These are phyloP conservation scores for Boletus pseudopeckii DNA, from an alignment of 768 basidiomycete species.

Conservation along the genomic window DNA sequence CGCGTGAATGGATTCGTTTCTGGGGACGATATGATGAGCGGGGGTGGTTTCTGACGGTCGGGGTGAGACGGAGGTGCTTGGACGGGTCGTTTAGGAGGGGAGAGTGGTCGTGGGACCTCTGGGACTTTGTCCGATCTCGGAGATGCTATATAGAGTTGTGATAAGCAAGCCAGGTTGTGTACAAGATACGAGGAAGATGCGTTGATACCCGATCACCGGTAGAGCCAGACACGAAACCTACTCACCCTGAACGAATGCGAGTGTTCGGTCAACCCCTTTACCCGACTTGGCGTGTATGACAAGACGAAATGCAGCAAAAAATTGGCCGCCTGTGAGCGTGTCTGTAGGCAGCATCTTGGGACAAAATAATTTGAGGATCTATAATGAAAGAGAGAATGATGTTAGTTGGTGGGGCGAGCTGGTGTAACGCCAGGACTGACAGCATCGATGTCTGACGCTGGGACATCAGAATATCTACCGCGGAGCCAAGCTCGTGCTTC, in stretches of 20 bases:
- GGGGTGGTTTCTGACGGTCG: slow-evolving; percentile 23
- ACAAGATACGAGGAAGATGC: background rate
- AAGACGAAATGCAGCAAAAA: slow-evolving; percentile 71
- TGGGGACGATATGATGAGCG: slow-evolving; percentile 16
- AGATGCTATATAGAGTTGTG: slow-evolving; percentile 16
- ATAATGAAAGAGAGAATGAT: background rate
- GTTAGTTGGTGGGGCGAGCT: background rate
- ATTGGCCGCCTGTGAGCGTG: slow-evolving; percentile 62
- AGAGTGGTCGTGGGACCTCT: slow-evolving; percentile 10
- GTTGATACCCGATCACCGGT: background rate
- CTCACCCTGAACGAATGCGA: slow-evolving; percentile 78
- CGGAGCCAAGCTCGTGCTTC: slow-evolving; percentile 75
- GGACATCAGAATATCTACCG: slow-evolving; percentile 60
- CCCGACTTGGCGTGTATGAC: slow-evolving; percentile 61
- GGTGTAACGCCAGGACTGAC: slow-evolving; percentile 36
- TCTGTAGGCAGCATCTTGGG: slow-evolving; percentile 53
- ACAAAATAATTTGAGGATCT: slow-evolving; percentile 68
- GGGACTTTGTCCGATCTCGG: slow-evolving; percentile 3
- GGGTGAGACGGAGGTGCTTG: slow-evolving; percentile 29
- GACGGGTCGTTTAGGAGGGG: slow-evolving; percentile 23
- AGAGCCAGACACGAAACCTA: background rate
- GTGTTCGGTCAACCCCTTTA: slow-evolving; percentile 55
- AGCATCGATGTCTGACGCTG: slow-evolving; percentile 52
- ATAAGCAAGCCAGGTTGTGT: slow-evolving; percentile 3
- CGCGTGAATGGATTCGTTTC: slow-evolving; percentile 32